A percentile compares a stretch with the other conserved stretches of the same genome.
These are phyloP conservation scores for Globisporangium barbulae DNA, from an alignment of 352 stramenopile species.

Conservation along the genomic window DNA sequence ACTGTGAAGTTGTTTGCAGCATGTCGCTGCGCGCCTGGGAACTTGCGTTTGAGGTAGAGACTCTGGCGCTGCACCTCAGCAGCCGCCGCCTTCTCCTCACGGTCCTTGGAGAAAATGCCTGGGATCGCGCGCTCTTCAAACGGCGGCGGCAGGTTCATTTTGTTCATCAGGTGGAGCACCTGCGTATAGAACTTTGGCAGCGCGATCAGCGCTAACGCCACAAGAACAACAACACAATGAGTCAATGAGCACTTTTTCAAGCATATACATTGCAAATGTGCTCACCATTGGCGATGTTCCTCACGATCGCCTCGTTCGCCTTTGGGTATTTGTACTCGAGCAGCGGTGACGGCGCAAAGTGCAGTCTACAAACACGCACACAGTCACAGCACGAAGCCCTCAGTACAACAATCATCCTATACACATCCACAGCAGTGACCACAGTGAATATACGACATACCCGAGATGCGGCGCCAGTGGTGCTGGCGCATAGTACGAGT, in stretches of 20 bases:
- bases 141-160: constrained; percentile 86
- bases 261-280: not conserved
- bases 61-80: not conserved
- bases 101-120: constrained; percentile 46
- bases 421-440: not conserved
- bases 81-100: constrained; percentile 9
- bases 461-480: constrained; percentile 73
- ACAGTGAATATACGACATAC: constrained; percentile 22
- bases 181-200: constrained; percentile 88
- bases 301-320: constrained; percentile 67
- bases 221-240: not conserved
- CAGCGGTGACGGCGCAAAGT: constrained; percentile 79
- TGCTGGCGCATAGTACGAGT: constrained; percentile 26
- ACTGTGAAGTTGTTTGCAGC: constrained; percentile 24
- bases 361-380: constrained; percentile 37
- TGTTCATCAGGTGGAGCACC: constrained; percentile 91
- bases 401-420: not conserved
- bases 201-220: constrained; percentile 66
- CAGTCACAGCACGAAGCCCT: not conserved
- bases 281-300: constrained; percentile 87
- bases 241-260: too few species aligned
- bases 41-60: constrained; percentile 22
- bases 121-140: constrained; percentile 73
- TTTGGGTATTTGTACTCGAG: constrained; percentile 88
- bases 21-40: constrained; percentile 2